These are phyloP conservation scores for Aegilops umbellulata DNA, from an alignment of 176 grass and related monocot genomes.

Conservation along the genomic window DNA sequence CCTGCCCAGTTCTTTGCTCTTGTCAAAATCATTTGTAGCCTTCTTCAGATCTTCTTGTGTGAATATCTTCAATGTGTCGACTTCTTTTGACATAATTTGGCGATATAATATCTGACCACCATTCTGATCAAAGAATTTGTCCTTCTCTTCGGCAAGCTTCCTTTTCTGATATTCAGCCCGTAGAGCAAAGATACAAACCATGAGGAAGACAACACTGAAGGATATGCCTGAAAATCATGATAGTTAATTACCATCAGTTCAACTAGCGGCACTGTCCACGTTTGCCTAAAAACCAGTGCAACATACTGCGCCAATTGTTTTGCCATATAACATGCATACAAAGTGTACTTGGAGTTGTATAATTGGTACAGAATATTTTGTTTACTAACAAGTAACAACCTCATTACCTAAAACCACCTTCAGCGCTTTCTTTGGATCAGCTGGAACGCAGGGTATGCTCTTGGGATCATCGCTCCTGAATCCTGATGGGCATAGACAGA, in stretches of 20 bases:
- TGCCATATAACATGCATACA: background rate
- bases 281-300: background rate
- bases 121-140: constrained; percentile 19
- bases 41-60: constrained; percentile 5
- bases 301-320: background rate
- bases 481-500: background rate
- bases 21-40: background rate
- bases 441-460: background rate
- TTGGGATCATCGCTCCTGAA: background rate
- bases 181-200: background rate
- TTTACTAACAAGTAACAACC: background rate
- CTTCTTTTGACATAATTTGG: constrained; percentile 16
- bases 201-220: background rate
- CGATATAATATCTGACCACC: constrained; percentile 18
- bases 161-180: background rate
- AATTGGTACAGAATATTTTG: background rate
- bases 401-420: background rate
- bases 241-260: background rate
- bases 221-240: background rate
- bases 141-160: background rate
- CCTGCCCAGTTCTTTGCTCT: background rate
- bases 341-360: background rate
- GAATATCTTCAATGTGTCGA: constrained; percentile 25
- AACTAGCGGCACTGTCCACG: background rate
- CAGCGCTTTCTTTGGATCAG: background rate